Evolutionary conservation across 1,284 basidiomycete genomes (phyloP).

Genomic region (Heliocybe sulcata): DNA sequence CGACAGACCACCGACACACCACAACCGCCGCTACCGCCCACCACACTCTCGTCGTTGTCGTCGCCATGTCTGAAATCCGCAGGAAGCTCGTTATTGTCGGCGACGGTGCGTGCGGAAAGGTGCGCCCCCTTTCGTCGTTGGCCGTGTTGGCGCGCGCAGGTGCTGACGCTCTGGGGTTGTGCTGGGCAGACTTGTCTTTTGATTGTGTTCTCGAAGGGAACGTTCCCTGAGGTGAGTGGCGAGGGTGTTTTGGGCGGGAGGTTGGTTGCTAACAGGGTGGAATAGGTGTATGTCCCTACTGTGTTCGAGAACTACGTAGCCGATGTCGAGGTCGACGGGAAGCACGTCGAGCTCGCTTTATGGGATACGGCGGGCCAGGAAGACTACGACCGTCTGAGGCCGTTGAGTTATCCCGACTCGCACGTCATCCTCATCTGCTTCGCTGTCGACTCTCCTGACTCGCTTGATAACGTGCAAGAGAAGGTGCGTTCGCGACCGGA

Average conservation of each 20-base stretch:
- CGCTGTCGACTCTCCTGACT: slow-evolving; percentile 71
- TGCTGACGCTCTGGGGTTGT: slow-evolving; percentile 3
- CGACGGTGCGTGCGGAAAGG: slow-evolving; percentile 57
- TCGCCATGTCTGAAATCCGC: slow-evolving; percentile 36
- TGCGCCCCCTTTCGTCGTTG: slow-evolving; percentile 8
- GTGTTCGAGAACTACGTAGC: slow-evolving; percentile 73
- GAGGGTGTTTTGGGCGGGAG: background rate
- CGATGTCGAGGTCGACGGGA: slow-evolving; percentile 70
- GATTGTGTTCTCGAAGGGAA: slow-evolving; percentile 65
- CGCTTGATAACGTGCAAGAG: slow-evolving; percentile 76
- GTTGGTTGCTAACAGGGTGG: background rate
- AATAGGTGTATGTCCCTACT: slow-evolving; percentile 58
- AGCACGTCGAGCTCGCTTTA: slow-evolving; percentile 70
- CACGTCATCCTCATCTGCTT: slow-evolving; percentile 79
- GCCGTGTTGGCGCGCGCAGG: background rate
- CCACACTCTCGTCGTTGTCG: background rate
- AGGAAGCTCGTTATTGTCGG: slow-evolving; percentile 52
- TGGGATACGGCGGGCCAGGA: slow-evolving; percentile 83
- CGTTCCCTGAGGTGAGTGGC: slow-evolving; percentile 61
- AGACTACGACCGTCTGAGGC: slow-evolving; percentile 65
- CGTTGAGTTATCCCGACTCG: slow-evolving; percentile 70
- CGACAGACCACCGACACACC: background rate
- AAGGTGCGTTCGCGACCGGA: slow-evolving; percentile 39
- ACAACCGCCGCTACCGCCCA: background rate
- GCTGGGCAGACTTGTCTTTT: slow-evolving; percentile 44